These are phyloP conservation scores for Exutisphaerella laricina DNA, from an alignment of 2,329 filamentous ascomycete species.

Conservation along the genomic window DNA sequence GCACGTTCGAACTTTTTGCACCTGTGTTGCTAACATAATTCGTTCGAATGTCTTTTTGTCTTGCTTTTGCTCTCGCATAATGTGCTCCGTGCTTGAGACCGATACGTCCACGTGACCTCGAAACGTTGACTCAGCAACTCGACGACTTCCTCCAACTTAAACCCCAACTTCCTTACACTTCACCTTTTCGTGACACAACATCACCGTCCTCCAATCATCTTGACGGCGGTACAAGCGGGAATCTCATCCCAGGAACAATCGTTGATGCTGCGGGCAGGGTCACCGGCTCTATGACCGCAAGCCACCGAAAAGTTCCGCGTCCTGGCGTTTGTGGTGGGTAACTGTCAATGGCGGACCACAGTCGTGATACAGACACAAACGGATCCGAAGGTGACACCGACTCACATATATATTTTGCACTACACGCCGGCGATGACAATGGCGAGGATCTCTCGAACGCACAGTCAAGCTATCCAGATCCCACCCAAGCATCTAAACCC, in stretches of 20 bases:
- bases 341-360: not conserved
- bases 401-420: too few relatives aligned
- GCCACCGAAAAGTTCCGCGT: not conserved
- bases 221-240: too few relatives aligned
- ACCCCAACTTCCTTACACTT: not conserved
- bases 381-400: not conserved
- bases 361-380: not conserved
- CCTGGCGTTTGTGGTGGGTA: conserved; percentile 1
- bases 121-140: too few relatives aligned
- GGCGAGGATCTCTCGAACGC: too few relatives aligned
- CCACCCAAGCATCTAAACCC: not conserved
- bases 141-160: too few relatives aligned
- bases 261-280: too few relatives aligned
- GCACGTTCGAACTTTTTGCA: conserved; percentile 16
- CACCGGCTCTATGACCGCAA: not conserved
- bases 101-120: too few relatives aligned
- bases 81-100: not conserved
- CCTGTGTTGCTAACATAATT: too few relatives aligned
- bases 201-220: not conserved
- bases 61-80: too few relatives aligned
- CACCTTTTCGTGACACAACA: not conserved
- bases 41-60: too few relatives aligned
- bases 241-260: too few relatives aligned
- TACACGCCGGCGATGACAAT: too few relatives aligned
- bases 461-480: not conserved